Base-by-base conservation (phyloP, 495 filamentous ascomycete genomes). In the Lichenothelia convexa region DNA sequence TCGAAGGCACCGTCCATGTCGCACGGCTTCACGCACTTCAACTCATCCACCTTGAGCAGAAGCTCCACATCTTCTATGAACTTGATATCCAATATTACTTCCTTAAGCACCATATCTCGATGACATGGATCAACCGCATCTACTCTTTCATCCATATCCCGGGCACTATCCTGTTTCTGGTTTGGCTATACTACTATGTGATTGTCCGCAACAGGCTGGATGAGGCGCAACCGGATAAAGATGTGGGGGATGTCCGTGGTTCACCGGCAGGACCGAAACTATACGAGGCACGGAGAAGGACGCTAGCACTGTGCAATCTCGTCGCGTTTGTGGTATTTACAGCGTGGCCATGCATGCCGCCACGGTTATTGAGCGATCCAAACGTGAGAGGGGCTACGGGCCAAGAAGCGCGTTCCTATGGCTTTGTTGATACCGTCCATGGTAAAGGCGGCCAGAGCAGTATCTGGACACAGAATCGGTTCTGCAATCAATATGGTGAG, bases 131-230 rank as follows among this genome's bases (percentile, higher is more conserved):
- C 44, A 84, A 85, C 46, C 63, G 71, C 48, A 67, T 69, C 11
- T 84, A 84, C 49, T 80, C 75, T 1, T 82, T 82, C 45, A 80
- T 86, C 44, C 79, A 85, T 52, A 84, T 86, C 38, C 80, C 78
- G 0, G 78, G 77, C 11, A 82, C 79, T 3, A 81, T 81, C 34
- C 63, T 67, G 8, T 80, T 75, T 48, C 60, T 79, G 18, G 67
- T 75, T 39, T 70, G 67, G 51, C 60, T 80, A 4, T 79, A 71
- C 51, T 73, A 78, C 52, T 70, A 70, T 44, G 78, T 73, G 21
- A 73, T 65, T 32, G 64, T 67, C 17, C 59, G 45, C 44, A 67
- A 59, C 42, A 48, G 56, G 6, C 50, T 51, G 31, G 48, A 57
- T 35, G 53, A 62, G 27, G 38, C 49, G 17, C 62, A 60, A 19